Evolutionary conservation across 768 basidiomycete genomes (phyloP), one percentile per base, ranked within the genome.

Genomic region (Pisolithus marmoratus): DNA sequence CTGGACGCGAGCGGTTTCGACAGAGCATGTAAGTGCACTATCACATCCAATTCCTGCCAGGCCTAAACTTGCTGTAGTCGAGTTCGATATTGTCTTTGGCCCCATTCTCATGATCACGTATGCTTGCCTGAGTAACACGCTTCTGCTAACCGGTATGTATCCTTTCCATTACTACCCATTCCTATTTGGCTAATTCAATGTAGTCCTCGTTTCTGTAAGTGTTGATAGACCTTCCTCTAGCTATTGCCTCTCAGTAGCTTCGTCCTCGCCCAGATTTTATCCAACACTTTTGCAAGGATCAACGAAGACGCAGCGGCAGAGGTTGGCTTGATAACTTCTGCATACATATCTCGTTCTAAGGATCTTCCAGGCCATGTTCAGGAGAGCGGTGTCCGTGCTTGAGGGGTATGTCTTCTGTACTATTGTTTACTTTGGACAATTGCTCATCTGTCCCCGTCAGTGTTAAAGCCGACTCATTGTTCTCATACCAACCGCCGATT

Each of bases 291-390:
- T 65, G 85, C 94, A 1, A 89, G 80, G 7, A 92, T 98, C 60
- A 94, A 85, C 56, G 87, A 90, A 58, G 93, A 97, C 68, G 96
- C 95, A 27, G 84, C 82, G 1, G 93, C 94, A 1, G 93, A 96
- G 76, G 91, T 90, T 57, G 46, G 65, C 55, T 23, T 48, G 8
- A 29, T 20, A 17, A 12, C 40, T 38, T 43, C 24, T 15, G 27
- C 27, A n/a, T 4, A 11, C 2, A 29, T 27, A 15, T 36, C 11
- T n/a, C 9, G 12, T 26, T 8, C n/a, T 44, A 29, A 23, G 45
- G 22, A 19, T 40, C 5, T 17, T 22, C 14, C 56, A 95, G 89
- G 90, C 89, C 2, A 93, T 96, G 93, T 97, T 95, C 66, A 77
- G 95, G 45, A 86, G 85, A 63, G 94, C 94, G 0, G 95, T 97